These are phyloP conservation scores for Verticillium nubilum DNA, from an alignment of 2,329 filamentous ascomycete species.

Conservation along the genomic window DNA sequence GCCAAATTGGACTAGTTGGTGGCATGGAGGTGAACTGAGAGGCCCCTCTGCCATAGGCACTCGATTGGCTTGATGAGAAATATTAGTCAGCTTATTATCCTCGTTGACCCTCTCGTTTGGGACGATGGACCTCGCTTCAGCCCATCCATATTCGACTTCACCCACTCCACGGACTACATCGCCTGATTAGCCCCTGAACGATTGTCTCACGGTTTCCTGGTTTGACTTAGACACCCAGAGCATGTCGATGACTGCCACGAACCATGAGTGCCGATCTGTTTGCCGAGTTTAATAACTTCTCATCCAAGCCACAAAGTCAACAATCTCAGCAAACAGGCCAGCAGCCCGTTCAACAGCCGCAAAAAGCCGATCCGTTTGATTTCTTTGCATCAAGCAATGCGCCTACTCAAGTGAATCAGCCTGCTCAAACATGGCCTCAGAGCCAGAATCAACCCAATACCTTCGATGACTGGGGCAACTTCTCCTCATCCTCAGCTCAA, in stretches of 20 bases:
- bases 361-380: neutral
- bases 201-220: neutral
- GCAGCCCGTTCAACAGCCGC: neutral
- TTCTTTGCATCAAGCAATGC: neutral
- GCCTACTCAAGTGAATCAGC: neutral
- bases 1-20: too few species aligned
- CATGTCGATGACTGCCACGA: neutral
- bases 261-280: constrained; percentile 62
- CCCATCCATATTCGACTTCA: neutral
- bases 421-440: constrained; percentile 3
- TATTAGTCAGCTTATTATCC: neutral
- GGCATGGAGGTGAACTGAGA: too few species aligned
- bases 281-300: constrained; percentile 53
- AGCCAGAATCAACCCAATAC: neutral
- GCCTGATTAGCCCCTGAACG: neutral
- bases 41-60: too few species aligned
- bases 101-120: neutral
- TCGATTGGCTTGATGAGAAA: too few species aligned
- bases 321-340: constrained; percentile 18
- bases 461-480: constrained; percentile 16
- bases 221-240: neutral
- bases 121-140: neutral
- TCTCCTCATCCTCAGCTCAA: constrained; percentile 6
- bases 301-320: constrained; percentile 22
- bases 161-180: neutral